phyloP scores from a whole-genome alignment of 78 protist genomes.

The Dictyostelium purpureum region DNA sequence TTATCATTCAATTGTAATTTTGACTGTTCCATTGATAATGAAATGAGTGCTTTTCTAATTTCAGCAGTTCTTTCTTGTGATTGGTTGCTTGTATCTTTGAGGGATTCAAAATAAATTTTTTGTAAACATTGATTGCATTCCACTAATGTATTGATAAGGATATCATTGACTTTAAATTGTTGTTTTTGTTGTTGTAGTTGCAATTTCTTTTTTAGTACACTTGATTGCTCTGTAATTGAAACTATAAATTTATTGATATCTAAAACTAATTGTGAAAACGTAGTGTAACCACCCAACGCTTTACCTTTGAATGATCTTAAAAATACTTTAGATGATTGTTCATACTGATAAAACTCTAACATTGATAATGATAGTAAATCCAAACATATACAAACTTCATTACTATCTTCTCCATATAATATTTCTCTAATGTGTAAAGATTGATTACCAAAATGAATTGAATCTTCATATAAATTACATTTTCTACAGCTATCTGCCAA shows the following conservation, averaged over 20 bases:
- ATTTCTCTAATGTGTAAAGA: conserved; percentile 31
- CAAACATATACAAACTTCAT: conserved; percentile 71
- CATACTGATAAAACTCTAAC: neutral
- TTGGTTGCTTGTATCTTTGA: conserved; percentile 11
- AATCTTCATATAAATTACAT: conserved; percentile 45
- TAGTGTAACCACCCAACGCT: conserved; percentile 15
- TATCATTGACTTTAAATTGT: neutral
- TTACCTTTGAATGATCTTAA: conserved; percentile 31
- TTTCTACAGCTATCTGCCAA: conserved; percentile 62
- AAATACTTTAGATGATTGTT: conserved; percentile 13
- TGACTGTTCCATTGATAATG: neutral
- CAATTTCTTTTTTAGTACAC: neutral
- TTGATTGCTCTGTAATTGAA: neutral
- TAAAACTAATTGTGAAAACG: conserved; percentile 6
- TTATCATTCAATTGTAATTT: neutral
- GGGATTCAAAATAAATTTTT: neutral
- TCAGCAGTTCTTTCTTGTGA: conserved; percentile 4
- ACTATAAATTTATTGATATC: neutral
- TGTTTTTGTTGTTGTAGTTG: neutral
- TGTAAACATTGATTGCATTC: neutral
- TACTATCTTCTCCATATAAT: conserved; percentile 52
- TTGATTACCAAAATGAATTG: conserved; percentile 21
- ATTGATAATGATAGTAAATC: conserved; percentile 20
- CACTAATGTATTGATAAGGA: neutral
- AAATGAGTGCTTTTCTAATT: neutral